Conservation (phyloP, 2,329 filamentous ascomycete genomes). For the Botrytis byssoidea region DNA sequence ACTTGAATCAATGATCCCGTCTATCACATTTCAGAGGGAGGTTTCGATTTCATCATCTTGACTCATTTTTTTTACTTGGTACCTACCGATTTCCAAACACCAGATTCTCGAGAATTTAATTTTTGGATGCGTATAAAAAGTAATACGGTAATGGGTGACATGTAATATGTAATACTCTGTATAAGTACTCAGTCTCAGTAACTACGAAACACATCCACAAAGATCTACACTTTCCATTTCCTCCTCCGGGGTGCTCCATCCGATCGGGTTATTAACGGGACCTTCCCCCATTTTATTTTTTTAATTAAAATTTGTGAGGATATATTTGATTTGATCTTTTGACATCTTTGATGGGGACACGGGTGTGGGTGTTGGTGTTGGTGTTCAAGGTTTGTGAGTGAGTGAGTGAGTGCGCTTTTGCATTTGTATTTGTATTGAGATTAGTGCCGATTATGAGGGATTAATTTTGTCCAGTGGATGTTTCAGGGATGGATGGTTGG, state of each 20-base stretch:
- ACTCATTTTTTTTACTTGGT: background rate
- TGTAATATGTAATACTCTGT: background rate
- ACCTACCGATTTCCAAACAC: background rate
- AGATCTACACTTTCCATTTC: background rate
- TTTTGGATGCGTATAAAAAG: background rate
- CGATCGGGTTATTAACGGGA: background rate
- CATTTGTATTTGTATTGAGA: background rate
- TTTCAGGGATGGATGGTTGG: slow-evolving; percentile 5
- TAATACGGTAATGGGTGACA: background rate
- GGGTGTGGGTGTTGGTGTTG: no score
- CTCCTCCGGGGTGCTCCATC: background rate
- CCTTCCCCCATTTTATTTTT: background rate
- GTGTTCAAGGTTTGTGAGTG: background rate
- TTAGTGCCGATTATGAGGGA: slow-evolving; percentile 29
- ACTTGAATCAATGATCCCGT: background rate
- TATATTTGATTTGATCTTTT: background rate
- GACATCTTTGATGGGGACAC: background rate
- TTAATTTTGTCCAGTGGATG: slow-evolving; percentile 33
- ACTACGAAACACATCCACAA: no score
- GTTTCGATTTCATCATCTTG: background rate
- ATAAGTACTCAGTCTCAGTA: no score
- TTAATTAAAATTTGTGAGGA: background rate
- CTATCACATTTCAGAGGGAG: background rate
- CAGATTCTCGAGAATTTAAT: background rate
- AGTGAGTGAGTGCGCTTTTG: no score